Conservation (phyloP, 495 filamentous ascomycete genomes). For the Talaromyces liani region DNA sequence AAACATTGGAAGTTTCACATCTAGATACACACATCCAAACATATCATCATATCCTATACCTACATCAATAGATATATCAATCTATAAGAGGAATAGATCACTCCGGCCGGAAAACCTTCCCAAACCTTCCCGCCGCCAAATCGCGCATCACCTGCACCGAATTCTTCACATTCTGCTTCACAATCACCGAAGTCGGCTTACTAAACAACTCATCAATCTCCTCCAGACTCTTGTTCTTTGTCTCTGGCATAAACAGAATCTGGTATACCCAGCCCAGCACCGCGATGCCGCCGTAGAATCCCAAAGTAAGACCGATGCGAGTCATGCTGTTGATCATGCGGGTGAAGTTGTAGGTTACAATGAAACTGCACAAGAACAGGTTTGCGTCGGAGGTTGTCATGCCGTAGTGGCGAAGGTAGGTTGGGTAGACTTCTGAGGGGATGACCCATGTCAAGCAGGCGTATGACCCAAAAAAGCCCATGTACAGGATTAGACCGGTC, state of each 20-base stretch:
- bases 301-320: slow-evolving; percentile 47
- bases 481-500: slow-evolving; percentile 51
- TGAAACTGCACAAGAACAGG: slow-evolving; percentile 53
- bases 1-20: not conserved
- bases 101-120: slow-evolving; percentile 23
- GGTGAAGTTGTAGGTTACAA: slow-evolving; percentile 58
- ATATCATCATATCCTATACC: not conserved
- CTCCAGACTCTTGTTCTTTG: slow-evolving; percentile 55
- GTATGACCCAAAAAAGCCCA: slow-evolving; percentile 57
- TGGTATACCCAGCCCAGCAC: slow-evolving; percentile 51
- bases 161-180: slow-evolving; percentile 40
- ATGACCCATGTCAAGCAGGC: slow-evolving; percentile 58
- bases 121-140: slow-evolving; percentile 21
- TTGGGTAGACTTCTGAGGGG: slow-evolving; percentile 52
- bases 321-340: slow-evolving; percentile 51
- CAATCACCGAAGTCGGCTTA: slow-evolving; percentile 47
- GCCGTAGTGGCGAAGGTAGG: slow-evolving; percentile 52
- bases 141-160: slow-evolving; percentile 26
- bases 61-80: too few species aligned
- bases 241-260: slow-evolving; percentile 56
- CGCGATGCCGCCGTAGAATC: slow-evolving; percentile 56
- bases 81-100: not conserved
- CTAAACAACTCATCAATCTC: slow-evolving; percentile 54
- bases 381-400: slow-evolving; percentile 51
- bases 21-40: not conserved